Conservation (phyloP, 345 rosid genomes). For the Passiflora organensis region DNA sequence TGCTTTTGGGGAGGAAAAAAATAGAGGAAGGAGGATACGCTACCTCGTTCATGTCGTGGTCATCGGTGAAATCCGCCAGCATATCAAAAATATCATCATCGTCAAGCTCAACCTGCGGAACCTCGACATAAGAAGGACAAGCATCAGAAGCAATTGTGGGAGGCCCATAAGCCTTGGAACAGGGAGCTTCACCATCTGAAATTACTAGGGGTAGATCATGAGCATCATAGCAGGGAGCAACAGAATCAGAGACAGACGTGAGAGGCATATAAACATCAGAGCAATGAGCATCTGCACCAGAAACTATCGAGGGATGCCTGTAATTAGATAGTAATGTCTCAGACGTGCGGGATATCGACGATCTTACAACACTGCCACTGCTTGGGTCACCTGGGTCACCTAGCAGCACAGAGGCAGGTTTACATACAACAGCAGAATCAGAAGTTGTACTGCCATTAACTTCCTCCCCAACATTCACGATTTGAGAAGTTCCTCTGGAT, state of each 20-base stretch:
- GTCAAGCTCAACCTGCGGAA: constrained; percentile 10
- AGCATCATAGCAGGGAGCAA: no score
- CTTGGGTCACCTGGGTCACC: neutral
- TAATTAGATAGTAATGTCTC: neutral
- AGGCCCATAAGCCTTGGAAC: neutral
- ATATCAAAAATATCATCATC: constrained; percentile 5
- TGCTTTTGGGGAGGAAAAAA: neutral
- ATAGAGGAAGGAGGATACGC: neutral
- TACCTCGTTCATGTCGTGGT: constrained; percentile 21
- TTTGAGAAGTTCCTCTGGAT: constrained; percentile 5
- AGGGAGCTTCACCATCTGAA: neutral
- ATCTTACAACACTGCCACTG: neutral
- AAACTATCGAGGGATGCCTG: neutral
- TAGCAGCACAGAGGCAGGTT: neutral
- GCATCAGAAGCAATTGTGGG: no score
- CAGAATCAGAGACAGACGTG: no score
- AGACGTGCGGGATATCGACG: neutral
- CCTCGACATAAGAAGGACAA: constrained; percentile 7
- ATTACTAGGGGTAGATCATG: no score
- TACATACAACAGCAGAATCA: neutral
- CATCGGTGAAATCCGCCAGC: constrained; percentile 31
- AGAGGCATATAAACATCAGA: neutral
- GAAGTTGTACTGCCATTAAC: no score
- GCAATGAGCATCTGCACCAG: neutral
- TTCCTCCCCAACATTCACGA: neutral